Conservation (phyloP, 768 basidiomycete species). For the Sarcomyxa edulis region DNA sequence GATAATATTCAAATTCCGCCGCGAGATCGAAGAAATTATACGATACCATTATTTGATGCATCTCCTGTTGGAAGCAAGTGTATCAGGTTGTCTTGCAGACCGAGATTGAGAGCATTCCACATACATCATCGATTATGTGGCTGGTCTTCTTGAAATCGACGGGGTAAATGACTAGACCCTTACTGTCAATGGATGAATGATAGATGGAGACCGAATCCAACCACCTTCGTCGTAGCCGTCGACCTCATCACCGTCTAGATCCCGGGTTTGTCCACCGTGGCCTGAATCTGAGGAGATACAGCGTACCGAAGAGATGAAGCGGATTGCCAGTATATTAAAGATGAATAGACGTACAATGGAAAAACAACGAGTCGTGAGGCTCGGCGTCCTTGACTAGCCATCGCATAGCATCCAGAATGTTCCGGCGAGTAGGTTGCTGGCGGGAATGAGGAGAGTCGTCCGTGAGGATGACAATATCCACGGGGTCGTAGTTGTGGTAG, state of each 20-base stretch:
- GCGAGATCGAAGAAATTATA: background rate
- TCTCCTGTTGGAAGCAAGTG: constrained; percentile 25
- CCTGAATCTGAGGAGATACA: constrained; percentile 62
- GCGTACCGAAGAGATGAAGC: background rate
- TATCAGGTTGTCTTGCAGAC: background rate
- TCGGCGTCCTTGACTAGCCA: constrained; percentile 66
- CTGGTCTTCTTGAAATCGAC: constrained; percentile 75
- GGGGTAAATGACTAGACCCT: constrained; percentile 76
- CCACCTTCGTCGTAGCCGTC: constrained; percentile 79
- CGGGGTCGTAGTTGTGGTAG: constrained; percentile 46
- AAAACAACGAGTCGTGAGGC: constrained; percentile 70
- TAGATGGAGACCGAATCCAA: background rate
- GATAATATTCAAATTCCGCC: background rate
- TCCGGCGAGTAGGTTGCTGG: constrained; percentile 37
- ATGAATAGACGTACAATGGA: constrained; percentile 49
- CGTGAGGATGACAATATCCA: constrained; percentile 66
- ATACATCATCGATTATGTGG: constrained; percentile 68
- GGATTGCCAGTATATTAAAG: background rate
- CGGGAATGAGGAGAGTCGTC: constrained; percentile 43
- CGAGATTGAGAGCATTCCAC: constrained; percentile 10
- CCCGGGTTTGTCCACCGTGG: constrained; percentile 88
- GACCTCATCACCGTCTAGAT: constrained; percentile 70
- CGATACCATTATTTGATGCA: constrained; percentile 44
- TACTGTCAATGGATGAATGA: no score
- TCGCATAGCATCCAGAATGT: constrained; percentile 44